phyloP scores from a whole-genome alignment of 768 basidiomycete species.

The Tubosaeta sp. region DNA sequence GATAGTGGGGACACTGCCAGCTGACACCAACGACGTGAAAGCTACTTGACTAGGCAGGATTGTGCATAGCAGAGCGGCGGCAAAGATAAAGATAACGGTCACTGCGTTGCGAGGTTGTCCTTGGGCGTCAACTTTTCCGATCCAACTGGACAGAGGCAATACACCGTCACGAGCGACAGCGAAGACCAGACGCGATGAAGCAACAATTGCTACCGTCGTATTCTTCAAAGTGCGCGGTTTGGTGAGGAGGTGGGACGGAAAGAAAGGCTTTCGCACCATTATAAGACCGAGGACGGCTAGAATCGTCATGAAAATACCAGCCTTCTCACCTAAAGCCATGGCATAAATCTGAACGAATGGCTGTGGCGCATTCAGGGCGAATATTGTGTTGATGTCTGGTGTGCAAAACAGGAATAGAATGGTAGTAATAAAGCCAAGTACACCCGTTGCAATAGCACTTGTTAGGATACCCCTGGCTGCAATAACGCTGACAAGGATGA shows the following conservation, averaged over 20 bases:
- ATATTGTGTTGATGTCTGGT: slow-evolving; percentile 71
- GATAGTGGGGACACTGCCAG: slow-evolving; percentile 81
- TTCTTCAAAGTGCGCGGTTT: slow-evolving; percentile 43
- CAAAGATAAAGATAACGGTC: slow-evolving; percentile 81
- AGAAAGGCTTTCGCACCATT: slow-evolving; percentile 46
- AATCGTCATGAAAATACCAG: slow-evolving; percentile 82
- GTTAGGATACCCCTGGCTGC: slow-evolving; percentile 81
- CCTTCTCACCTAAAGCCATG: slow-evolving; percentile 73
- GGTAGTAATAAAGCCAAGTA: slow-evolving; percentile 72
- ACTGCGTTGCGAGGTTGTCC: slow-evolving; percentile 84
- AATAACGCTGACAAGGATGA: slow-evolving; percentile 46
- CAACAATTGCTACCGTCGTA: slow-evolving; percentile 83
- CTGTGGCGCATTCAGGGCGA: slow-evolving; percentile 77
- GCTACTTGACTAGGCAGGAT: slow-evolving; percentile 89
- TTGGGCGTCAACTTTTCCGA: slow-evolving; percentile 62
- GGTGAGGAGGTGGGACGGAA: background rate
- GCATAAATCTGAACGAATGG: slow-evolving; percentile 90
- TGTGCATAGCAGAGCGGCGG: slow-evolving; percentile 71
- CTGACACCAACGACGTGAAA: slow-evolving; percentile 87
- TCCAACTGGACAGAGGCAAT: slow-evolving; percentile 78
- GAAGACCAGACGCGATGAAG: slow-evolving; percentile 83
- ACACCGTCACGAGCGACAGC: slow-evolving; percentile 95
- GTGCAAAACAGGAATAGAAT: slow-evolving; percentile 84
- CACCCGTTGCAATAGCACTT: slow-evolving; percentile 72
- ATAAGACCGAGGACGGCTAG: slow-evolving; percentile 83